phyloP scores from a whole-genome alignment of 768 basidiomycete genomes.

The Leccinum arenicola region DNA sequence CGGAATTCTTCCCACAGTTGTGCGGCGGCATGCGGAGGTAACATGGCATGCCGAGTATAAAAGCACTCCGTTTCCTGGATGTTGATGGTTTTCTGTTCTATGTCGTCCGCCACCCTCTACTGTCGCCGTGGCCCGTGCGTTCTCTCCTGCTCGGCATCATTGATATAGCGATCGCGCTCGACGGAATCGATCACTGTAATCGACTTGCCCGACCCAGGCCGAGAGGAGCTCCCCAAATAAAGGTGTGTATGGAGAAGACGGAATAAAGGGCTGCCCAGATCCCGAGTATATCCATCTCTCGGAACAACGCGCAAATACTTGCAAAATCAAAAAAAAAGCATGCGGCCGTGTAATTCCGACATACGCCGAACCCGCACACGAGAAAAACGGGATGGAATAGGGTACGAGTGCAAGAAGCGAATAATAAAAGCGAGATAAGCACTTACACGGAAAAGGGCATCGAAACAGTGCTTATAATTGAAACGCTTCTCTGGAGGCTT shows the following conservation, averaged over 20 bases:
- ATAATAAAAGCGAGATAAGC: neutral
- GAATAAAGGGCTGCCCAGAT: neutral
- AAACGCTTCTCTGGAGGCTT: constrained; percentile 85
- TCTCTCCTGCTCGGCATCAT: neutral
- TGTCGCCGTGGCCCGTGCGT: neutral
- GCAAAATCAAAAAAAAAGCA: neutral
- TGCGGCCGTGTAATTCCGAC: neutral
- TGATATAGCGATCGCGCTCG: neutral
- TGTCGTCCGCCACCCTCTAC: neutral
- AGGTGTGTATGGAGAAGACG: neutral
- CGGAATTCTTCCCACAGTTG: constrained; percentile 4
- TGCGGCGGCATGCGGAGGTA: constrained; percentile 3
- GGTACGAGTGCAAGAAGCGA: constrained; percentile 1
- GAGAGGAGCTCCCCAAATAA: neutral
- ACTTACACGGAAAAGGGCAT: constrained; percentile 81
- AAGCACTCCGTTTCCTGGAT: neutral
- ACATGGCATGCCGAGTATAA: constrained; percentile 3
- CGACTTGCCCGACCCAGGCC: neutral
- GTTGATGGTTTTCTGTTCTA: neutral
- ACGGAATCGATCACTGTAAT: neutral
- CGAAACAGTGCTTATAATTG: constrained; percentile 88
- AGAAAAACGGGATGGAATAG: neutral
- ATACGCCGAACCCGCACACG: neutral
- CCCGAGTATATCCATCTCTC: neutral
- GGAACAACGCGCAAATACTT: constrained; percentile 6